phyloP scores from a whole-genome alignment of 2,329 filamentous ascomycete species.

The Beauveria pseudobassiana region DNA sequence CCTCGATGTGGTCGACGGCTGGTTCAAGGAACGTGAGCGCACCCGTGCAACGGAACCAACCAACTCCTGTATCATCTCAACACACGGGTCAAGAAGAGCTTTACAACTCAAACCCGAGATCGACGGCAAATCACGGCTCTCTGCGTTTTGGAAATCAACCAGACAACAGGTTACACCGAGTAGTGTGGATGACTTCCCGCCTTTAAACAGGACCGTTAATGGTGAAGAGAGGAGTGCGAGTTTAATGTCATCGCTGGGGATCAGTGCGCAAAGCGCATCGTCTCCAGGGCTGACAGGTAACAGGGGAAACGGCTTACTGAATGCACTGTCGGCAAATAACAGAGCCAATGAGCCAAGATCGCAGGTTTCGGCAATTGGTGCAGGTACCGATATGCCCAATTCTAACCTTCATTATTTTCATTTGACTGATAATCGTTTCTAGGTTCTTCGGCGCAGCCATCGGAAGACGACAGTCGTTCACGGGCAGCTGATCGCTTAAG shows the following conservation, averaged over 20 bases:
- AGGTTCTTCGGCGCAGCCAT: background rate
- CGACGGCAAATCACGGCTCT: slow-evolving; percentile 34
- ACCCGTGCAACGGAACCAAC: slow-evolving; percentile 43
- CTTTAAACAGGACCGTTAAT: slow-evolving; percentile 48
- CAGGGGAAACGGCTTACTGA: slow-evolving; percentile 54
- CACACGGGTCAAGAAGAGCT: slow-evolving; percentile 42
- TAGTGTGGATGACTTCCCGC: slow-evolving; percentile 54
- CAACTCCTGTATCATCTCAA: slow-evolving; percentile 43
- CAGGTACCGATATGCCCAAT: slow-evolving; percentile 10
- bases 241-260: slow-evolving; percentile 47
- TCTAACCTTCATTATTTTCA: no score
- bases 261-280: slow-evolving; percentile 39
- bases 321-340: slow-evolving; percentile 54
- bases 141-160: slow-evolving; percentile 48
- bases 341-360: slow-evolving; percentile 42
- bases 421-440: background rate
- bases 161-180: slow-evolving; percentile 38
- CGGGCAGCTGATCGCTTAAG: background rate
- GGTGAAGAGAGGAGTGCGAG: slow-evolving; percentile 48
- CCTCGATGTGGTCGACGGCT: slow-evolving; percentile 48
- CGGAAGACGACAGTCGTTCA: background rate
- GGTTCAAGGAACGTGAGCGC: slow-evolving; percentile 41
- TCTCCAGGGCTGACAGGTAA: slow-evolving; percentile 31
- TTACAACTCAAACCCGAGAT: slow-evolving; percentile 33
- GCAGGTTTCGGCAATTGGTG: slow-evolving; percentile 35